Percentiles rank a stretch among this genome's conserved stretches.
Evolutionary conservation across 2,329 filamentous ascomycete species (phyloP).

Genomic region (Aspergillus candidus): DNA sequence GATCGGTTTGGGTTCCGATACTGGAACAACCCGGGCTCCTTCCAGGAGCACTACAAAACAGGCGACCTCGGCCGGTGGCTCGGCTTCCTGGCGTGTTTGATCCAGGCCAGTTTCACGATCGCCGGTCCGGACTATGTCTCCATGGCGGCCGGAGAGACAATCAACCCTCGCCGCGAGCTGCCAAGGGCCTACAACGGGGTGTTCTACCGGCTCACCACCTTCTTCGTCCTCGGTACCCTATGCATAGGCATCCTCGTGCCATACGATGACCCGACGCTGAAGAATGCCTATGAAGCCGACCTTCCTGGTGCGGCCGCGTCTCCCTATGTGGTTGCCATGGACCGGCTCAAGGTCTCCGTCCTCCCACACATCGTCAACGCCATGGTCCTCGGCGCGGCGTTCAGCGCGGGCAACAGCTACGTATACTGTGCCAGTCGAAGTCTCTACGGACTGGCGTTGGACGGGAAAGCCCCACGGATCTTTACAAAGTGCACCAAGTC

Average conservation of each 20-base stretch:
- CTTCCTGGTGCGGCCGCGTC: constrained; percentile 64
- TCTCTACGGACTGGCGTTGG: constrained; percentile 62
- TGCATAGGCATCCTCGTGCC: constrained; percentile 67
- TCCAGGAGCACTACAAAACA: constrained; percentile 58
- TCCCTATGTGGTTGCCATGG: constrained; percentile 64
- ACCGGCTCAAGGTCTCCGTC: constrained; percentile 55
- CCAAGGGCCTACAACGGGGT: constrained; percentile 71
- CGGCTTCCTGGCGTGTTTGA: constrained; percentile 70
- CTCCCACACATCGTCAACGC: constrained; percentile 69
- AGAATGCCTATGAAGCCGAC: constrained; percentile 52
- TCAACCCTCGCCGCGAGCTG: constrained; percentile 63
- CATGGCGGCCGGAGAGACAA: constrained; percentile 61
- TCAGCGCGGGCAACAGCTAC: constrained; percentile 63
- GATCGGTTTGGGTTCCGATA: constrained; percentile 70
- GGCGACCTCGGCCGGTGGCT: constrained; percentile 66
- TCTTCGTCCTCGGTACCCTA: constrained; percentile 70
- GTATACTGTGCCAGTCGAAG: constrained; percentile 64
- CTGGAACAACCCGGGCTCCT: constrained; percentile 62
- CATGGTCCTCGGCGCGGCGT: constrained; percentile 61
- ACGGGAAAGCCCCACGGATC: constrained; percentile 64
- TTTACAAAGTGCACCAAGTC: constrained; percentile 55
- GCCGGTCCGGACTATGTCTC: constrained; percentile 62
- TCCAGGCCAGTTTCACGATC: constrained; percentile 63
- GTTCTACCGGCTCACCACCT: constrained; percentile 68
- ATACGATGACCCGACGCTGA: constrained; percentile 59